These are phyloP conservation scores for Sclerotinia sclerotiorum DNA, from an alignment of 2,329 filamentous ascomycete species.

Conservation along the genomic window DNA sequence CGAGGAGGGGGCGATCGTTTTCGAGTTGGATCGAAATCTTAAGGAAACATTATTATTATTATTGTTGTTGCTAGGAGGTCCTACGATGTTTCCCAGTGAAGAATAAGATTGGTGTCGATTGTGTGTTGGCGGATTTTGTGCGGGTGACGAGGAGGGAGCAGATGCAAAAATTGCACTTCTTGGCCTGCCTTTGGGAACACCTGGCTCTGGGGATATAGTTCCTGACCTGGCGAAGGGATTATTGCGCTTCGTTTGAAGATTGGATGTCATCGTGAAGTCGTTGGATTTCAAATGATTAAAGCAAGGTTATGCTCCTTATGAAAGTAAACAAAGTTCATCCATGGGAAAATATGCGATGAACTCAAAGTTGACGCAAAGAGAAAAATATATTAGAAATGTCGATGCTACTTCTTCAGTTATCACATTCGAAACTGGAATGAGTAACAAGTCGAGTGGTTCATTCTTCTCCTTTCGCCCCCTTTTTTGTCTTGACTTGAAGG, in stretches of 20 bases:
- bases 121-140: constrained; percentile 57
- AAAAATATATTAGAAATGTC: background rate
- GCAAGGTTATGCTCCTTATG: constrained; percentile 10
- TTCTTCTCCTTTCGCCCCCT: background rate
- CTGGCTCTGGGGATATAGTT: constrained; percentile 64
- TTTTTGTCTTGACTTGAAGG: background rate
- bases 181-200: constrained; percentile 55
- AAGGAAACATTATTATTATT: constrained; percentile 33
- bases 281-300: constrained; percentile 25
- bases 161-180: constrained; percentile 69
- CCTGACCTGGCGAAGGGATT: constrained; percentile 75
- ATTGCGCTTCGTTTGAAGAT: constrained; percentile 70
- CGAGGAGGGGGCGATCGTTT: constrained; percentile 61
- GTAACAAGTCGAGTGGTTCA: background rate
- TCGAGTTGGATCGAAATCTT: constrained; percentile 60
- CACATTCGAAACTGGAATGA: background rate
- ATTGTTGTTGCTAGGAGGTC: constrained; percentile 20
- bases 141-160: constrained; percentile 38
- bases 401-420: background rate
- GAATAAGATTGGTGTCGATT: constrained; percentile 62
- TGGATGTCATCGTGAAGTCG: constrained; percentile 51
- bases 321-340: constrained; percentile 23
- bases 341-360: constrained; percentile 3
- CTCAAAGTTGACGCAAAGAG: background rate
- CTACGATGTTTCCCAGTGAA: constrained; percentile 47